Conservation (phyloP, 2,329 filamentous ascomycete genomes). For the Scolecobasidium constrictum region DNA sequence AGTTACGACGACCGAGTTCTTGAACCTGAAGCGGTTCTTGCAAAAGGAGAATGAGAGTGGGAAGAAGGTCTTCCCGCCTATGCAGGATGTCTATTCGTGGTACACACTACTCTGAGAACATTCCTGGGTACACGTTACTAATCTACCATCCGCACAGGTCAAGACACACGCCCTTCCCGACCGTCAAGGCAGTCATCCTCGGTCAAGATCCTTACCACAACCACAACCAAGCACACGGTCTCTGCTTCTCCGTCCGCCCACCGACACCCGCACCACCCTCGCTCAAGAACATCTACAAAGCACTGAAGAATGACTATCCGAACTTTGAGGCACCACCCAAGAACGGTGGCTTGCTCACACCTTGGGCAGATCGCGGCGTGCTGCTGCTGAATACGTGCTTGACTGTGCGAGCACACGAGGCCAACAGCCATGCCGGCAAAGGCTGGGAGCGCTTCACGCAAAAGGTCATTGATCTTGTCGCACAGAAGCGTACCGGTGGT, state of each 20-base stretch:
- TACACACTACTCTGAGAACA: slow-evolving; percentile 30
- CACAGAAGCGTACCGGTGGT: slow-evolving; percentile 61
- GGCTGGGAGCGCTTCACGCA: slow-evolving; percentile 95
- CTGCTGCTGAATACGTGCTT: slow-evolving; percentile 90
- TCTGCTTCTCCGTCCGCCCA: slow-evolving; percentile 88
- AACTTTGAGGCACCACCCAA: slow-evolving; percentile 64
- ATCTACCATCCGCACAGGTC: slow-evolving; percentile 52
- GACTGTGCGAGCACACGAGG: slow-evolving; percentile 80
- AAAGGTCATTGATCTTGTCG: slow-evolving; percentile 78
- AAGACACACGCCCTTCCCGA: slow-evolving; percentile 77
- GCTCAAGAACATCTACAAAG: slow-evolving; percentile 86
- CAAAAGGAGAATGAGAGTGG: slow-evolving; percentile 62
- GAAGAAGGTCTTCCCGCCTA: slow-evolving; percentile 77
- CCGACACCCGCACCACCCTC: slow-evolving; percentile 83
- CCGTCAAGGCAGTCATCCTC: slow-evolving; percentile 83
- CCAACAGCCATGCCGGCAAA: slow-evolving; percentile 72
- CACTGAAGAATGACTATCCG: slow-evolving; percentile 80
- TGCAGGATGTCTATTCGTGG: slow-evolving; percentile 91
- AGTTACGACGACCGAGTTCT: slow-evolving; percentile 64
- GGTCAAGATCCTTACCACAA: slow-evolving; percentile 98
- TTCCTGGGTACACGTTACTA: neutral
- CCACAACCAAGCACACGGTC: slow-evolving; percentile 85
- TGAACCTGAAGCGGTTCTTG: slow-evolving; percentile 80
- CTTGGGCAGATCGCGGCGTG: slow-evolving; percentile 90
- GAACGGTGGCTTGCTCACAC: slow-evolving; percentile 71